Conservation (phyloP, 2,329 filamentous ascomycete genomes). For the Teratosphaeria viscida region DNA sequence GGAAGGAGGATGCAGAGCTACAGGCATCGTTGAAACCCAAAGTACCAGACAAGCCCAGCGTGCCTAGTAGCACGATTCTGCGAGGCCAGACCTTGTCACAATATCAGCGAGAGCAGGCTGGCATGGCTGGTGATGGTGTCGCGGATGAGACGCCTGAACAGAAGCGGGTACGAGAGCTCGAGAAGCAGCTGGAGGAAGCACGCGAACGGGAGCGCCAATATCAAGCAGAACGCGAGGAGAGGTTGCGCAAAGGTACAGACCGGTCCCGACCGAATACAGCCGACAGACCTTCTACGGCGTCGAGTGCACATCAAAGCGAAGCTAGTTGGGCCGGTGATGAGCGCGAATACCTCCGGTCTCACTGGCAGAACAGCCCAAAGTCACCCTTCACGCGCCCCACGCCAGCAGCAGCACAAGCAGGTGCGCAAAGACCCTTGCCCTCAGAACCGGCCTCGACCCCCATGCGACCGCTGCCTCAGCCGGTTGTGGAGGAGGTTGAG, state of each 20-base stretch:
- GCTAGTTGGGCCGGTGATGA: slow-evolving; percentile 59
- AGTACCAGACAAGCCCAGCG: slow-evolving; percentile 46
- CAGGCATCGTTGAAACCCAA: slow-evolving; percentile 53
- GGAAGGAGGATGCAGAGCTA: slow-evolving; percentile 61
- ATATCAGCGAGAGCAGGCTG: slow-evolving; percentile 60
- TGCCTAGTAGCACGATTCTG: slow-evolving; percentile 42
- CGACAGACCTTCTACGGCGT: slow-evolving; percentile 9
- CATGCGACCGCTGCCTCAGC: slow-evolving; percentile 41
- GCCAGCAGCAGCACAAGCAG: slow-evolving; percentile 16
- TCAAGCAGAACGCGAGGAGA: slow-evolving; percentile 48
- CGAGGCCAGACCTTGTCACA: slow-evolving; percentile 79
- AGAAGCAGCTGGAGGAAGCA: slow-evolving; percentile 59
- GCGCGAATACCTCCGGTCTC: slow-evolving; percentile 51
- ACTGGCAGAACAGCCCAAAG: slow-evolving; percentile 35
- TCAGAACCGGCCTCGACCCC: slow-evolving; percentile 14
- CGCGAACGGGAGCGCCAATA: slow-evolving; percentile 57
- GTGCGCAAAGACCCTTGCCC: slow-evolving; percentile 14
- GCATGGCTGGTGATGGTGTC: slow-evolving; percentile 19
- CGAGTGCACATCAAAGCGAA: slow-evolving; percentile 39
- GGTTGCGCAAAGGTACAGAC: slow-evolving; percentile 25
- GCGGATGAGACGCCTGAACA: slow-evolving; percentile 43
- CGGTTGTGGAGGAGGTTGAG: slow-evolving; percentile 6
- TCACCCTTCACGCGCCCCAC: neutral
- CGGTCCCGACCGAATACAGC: slow-evolving; percentile 25
- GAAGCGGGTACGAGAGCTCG: slow-evolving; percentile 67